A percentile compares a stretch with the other conserved stretches of the same genome.
These are phyloP conservation scores for Dictyostelium brefeldianum DNA, from an alignment of 78 protist species.

Conservation along the genomic window DNA sequence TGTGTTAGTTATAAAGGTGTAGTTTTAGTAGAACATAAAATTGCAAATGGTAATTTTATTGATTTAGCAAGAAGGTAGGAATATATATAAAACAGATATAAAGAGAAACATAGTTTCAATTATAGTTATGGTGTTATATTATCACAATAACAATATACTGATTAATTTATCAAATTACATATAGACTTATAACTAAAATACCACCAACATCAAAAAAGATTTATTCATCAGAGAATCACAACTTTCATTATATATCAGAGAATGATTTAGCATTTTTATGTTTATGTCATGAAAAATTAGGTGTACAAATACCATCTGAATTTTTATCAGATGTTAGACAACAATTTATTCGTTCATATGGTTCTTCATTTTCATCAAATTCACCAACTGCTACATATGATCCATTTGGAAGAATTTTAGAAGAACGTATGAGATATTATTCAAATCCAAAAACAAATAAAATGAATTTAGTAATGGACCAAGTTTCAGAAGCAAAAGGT, in stretches of 20 bases:
- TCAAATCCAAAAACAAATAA: slow-evolving; percentile 75
- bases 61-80: slow-evolving; percentile 69
- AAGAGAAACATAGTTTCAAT: neutral
- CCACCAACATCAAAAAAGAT: slow-evolving; percentile 71
- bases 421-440: slow-evolving; percentile 67
- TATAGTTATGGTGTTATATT: neutral
- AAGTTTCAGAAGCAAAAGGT: slow-evolving; percentile 54
- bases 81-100: neutral
- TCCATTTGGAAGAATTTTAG: slow-evolving; percentile 68
- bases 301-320: slow-evolving; percentile 50
- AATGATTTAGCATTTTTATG: slow-evolving; percentile 78
- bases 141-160: neutral
- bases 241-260: slow-evolving; percentile 77
- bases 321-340: slow-evolving; percentile 57
- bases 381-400: slow-evolving; percentile 61
- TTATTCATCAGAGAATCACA: slow-evolving; percentile 64
- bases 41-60: slow-evolving; percentile 55
- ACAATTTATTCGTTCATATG: slow-evolving; percentile 45
- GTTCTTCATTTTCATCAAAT: slow-evolving; percentile 45
- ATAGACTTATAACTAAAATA: slow-evolving; percentile 53
- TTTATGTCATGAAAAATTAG: slow-evolving; percentile 77
- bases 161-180: neutral
- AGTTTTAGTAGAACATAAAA: slow-evolving; percentile 54
- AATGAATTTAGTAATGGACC: slow-evolving; percentile 62
- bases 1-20: slow-evolving; percentile 68